Evolutionary conservation across 352 stramenopile species (phyloP), one percentile per base, ranked within the genome.

Genomic region (Aphanomyces astaci): DNA sequence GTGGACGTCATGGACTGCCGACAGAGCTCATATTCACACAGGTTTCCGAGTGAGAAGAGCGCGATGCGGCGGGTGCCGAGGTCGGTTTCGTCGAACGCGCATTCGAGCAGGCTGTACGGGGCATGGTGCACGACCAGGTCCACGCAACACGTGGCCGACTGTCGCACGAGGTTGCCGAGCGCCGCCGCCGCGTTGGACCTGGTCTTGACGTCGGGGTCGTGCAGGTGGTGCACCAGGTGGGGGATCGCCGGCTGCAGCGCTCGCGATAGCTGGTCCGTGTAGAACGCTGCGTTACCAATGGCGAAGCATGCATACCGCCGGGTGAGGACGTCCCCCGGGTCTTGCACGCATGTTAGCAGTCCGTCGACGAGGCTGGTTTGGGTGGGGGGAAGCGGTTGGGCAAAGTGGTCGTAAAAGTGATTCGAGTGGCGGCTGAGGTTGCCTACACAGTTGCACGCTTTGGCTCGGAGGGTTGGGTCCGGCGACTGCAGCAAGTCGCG

Each of bases 251-350:
- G 53, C 17, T 72, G 77, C 2, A 98, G 77, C 3, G 70, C 59
- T 2, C 76, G 36, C 71, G 97, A 98, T 2, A 98, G 65, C 1
- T 76, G 66, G 15, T 73, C 76, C 57, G 77, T 88, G 74, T 98
- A 88, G 68, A 97, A 98, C 7, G 92, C 90, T 17, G 89, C 90
- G 64, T 98, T 98, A 33, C 93, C 93, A 33, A 98, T 83, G n/a
- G 90, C 92, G 73, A 98, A 98, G 77, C 88, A 96, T 2, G 93
- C 92, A 49, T 97, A 97, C 22, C 94, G 94, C 0, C 89, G 78
- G 4, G 94, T 89, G 57, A 90, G 89, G n/a, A 75, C 77, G 70
- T 97, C 86, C n/a, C n/a, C n/a, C 0, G 70, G 33, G 53, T 96
- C 88, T 0, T 64, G 73, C 7, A 93, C 77, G 0, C 77, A 72